These are phyloP conservation scores for Avena insularis DNA, from an alignment of 176 grass and related monocot species.

Conservation along the genomic window DNA sequence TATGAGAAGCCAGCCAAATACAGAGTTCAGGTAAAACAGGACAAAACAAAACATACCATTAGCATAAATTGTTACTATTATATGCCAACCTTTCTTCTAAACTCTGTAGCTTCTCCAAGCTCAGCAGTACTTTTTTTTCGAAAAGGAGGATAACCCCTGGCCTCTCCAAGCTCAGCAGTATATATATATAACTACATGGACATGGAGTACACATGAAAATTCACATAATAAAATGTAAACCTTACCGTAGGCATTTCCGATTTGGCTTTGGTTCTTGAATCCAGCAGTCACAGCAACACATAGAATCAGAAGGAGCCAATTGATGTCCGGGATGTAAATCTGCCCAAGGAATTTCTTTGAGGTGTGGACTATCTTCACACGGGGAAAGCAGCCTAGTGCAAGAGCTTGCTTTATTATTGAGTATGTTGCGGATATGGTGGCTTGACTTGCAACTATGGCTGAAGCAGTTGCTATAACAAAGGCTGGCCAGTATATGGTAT, in stretches of 20 bases:
- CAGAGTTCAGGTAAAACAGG: neutral
- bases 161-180: constrained; percentile 12
- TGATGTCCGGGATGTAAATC: constrained; percentile 99
- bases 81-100: constrained; percentile 12
- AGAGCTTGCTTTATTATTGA: constrained; percentile 98
- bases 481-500: constrained; percentile 88
- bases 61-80: neutral
- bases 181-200: neutral
- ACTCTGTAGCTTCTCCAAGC: constrained; percentile 25
- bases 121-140: neutral
- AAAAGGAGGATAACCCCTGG: neutral
- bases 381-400: constrained; percentile 89
- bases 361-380: constrained; percentile 95
- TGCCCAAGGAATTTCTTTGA: constrained; percentile 98
- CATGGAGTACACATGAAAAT: neutral
- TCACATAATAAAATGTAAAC: neutral
- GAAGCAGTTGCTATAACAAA: constrained; percentile 93
- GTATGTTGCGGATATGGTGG: constrained; percentile 97
- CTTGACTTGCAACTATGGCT: constrained; percentile 91
- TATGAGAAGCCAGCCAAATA: neutral
- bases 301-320: constrained; percentile 90
- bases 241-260: constrained; percentile 97
- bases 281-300: constrained; percentile 93
- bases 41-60: neutral
- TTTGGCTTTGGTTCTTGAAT: constrained; percentile 98